Evolutionary conservation across 2,329 filamentous ascomycete species (phyloP).

Genomic region (Monilinia aucupariae): DNA sequence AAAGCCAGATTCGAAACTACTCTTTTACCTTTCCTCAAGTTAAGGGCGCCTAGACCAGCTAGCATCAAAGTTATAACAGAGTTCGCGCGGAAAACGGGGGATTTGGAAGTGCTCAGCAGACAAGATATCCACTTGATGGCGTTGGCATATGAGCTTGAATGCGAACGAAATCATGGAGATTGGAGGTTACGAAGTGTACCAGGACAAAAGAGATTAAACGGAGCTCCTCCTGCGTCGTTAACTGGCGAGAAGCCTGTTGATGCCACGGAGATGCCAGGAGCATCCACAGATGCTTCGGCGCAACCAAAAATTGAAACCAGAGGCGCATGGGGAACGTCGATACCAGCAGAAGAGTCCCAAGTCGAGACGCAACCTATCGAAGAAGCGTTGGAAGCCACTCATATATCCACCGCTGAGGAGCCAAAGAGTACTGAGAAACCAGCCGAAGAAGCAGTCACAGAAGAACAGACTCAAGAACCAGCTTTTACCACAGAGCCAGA

Average conservation of each 20-base stretch:
- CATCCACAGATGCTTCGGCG: neutral
- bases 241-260: conserved; percentile 28
- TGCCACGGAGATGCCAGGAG: conserved; percentile 6
- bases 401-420: conserved; percentile 8
- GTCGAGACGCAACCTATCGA: conserved; percentile 26
- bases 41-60: conserved; percentile 67
- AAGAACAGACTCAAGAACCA: conserved; percentile 12
- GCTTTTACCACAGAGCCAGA: neutral
- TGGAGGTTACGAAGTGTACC: conserved; percentile 77
- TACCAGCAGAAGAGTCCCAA: conserved; percentile 26
- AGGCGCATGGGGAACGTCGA: conserved; percentile 29
- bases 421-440: neutral
- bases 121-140: conserved; percentile 88
- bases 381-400: conserved; percentile 23
- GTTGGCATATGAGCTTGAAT: conserved; percentile 89
- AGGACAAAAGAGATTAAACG: conserved; percentile 72
- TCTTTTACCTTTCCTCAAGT: conserved; percentile 75
- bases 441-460: conserved; percentile 22
- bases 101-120: conserved; percentile 78
- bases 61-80: conserved; percentile 76
- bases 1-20: conserved; percentile 76
- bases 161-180: conserved; percentile 82
- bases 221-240: conserved; percentile 44
- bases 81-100: conserved; percentile 85
- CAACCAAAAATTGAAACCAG: conserved; percentile 22